Conservation (phyloP, 2,329 filamentous ascomycete genomes). For the Bretziella fagacearum region DNA sequence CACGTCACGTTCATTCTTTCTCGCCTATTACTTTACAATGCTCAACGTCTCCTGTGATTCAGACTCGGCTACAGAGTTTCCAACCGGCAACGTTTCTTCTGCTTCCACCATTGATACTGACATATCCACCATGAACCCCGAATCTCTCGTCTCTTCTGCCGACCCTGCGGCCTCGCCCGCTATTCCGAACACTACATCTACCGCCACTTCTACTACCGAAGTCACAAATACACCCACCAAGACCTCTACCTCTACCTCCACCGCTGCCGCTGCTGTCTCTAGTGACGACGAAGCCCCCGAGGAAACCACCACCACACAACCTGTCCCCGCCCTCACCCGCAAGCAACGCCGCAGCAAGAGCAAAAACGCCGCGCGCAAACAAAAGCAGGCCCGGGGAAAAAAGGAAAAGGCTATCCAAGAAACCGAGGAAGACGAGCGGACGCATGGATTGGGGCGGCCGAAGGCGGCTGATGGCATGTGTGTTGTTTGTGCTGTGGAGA, state of each 20-base stretch:
- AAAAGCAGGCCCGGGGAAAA: not conserved
- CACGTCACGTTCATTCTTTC: not conserved
- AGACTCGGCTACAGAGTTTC: conserved; percentile 5
- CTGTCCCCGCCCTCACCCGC: conserved; percentile 9
- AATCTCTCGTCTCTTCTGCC: no score
- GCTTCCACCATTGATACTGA: no score
- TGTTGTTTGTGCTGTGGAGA: conserved; percentile 33
- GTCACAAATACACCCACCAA: not conserved
- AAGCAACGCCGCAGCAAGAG: conserved; percentile 12
- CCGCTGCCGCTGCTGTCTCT: not conserved
- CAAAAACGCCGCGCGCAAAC: not conserved
- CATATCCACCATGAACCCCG: no score
- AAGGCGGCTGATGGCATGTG: conserved; percentile 23
- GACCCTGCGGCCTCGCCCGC: not conserved
- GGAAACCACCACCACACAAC: conserved; percentile 7
- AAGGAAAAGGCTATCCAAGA: not conserved
- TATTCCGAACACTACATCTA: not conserved
- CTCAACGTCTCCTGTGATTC: conserved; percentile 8
- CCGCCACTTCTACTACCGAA: not conserved
- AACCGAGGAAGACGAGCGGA: not conserved
- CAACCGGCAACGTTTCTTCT: no score
- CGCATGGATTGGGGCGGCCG: not conserved
- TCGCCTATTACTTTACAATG: not conserved
- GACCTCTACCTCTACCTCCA: not conserved
- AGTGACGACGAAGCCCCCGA: conserved; percentile 10